Conservation (phyloP, 805 yeast species). For the Ogataea allantospora region DNA sequence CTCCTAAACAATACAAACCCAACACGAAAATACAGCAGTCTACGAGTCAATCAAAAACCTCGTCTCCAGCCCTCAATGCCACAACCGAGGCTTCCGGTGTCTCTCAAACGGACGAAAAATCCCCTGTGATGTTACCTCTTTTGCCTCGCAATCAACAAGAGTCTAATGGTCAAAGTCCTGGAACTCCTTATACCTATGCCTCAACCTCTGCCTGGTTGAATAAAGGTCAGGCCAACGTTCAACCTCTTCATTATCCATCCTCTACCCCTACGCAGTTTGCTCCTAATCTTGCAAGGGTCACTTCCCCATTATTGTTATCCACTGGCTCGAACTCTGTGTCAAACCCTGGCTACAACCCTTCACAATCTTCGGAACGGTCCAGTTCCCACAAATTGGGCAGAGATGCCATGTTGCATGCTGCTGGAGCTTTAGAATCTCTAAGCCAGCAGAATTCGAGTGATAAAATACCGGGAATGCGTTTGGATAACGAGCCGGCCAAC, state of each 20-base stretch:
- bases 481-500: constrained; percentile 28
- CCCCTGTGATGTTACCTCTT: constrained; percentile 42
- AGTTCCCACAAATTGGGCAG: constrained; percentile 30
- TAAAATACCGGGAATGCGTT: constrained; percentile 33
- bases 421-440: constrained; percentile 41
- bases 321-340: constrained; percentile 37
- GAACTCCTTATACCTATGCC: constrained; percentile 31
- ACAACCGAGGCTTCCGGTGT: constrained; percentile 9
- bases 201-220: constrained; percentile 29
- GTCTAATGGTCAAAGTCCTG: constrained; percentile 21
- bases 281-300: constrained; percentile 58
- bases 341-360: constrained; percentile 36
- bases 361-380: constrained; percentile 37
- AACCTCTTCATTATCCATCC: constrained; percentile 62
- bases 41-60: constrained; percentile 13
- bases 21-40: constrained; percentile 21
- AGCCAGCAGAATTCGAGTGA: constrained; percentile 31
- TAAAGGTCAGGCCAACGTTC: constrained; percentile 36
- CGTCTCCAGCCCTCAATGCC: constrained; percentile 21
- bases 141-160: constrained; percentile 37
- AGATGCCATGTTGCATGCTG: constrained; percentile 37
- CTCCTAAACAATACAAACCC: constrained; percentile 40
- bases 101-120: constrained; percentile 17
- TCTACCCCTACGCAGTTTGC: constrained; percentile 73
- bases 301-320: constrained; percentile 61